Evolutionary conservation across 345 rosid genomes (phyloP), one percentile per base, ranked within the genome.

Genomic region (Syzygium jambos): DNA sequence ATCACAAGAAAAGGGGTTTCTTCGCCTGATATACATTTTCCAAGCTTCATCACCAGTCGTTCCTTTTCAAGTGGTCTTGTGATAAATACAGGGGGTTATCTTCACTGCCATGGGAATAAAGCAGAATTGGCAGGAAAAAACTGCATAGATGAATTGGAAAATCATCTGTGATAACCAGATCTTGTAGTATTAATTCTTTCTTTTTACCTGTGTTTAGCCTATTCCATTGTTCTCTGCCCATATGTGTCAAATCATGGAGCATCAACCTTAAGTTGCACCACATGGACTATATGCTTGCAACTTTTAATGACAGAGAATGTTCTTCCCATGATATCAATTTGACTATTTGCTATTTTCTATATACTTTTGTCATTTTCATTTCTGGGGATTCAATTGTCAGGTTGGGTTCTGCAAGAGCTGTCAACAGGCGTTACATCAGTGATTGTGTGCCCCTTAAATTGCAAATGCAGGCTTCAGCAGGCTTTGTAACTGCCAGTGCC

Each of bases 401-500:
- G 90, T 93, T 98, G 14, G 99, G 99, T 86, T 98, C 99, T 91
- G 98, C 99, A 52, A 95, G 99, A 94, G 99, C 99, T 90, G 99
- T 98, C 85, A 98, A 98, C 90, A 88, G 99, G 87, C 96, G 98
- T 52, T 98, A 98, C 89, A 98, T 98, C 89, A 98, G 99, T 90
- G 99, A 98, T 85, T 96, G 99, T 88, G 99, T 98, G 78, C 99
- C 99, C 25, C 89, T 95, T 80, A 95, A 92, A 88, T 90, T 95
- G 89, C 95, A 98, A 56, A 93, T 98, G 99, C 98, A 98, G 90
- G 98, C 99, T 90, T 98, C 99, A 2, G 99, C 99, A 3, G 99
- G 97, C 84, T 98, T 98, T 93, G 99, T 98, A 87, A 98, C 99
- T 94, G 99, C 99, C 88, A 98, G 99, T 95, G 99, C 99, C 89